Base-by-base conservation (phyloP, 805 yeast species). In the Ogataea pilisensis region DNA sequence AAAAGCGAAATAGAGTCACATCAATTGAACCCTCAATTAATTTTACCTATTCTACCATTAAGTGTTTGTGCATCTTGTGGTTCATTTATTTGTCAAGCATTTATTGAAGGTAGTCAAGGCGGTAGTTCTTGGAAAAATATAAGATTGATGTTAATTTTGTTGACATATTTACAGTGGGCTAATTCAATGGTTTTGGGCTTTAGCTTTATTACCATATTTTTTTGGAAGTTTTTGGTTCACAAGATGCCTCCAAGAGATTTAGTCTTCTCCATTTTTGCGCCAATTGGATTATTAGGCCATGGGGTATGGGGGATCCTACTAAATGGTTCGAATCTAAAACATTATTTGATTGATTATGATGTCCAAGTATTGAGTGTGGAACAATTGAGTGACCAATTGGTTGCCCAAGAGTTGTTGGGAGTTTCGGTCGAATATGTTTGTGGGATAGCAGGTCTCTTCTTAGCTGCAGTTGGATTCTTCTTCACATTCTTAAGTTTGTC, bases 201-300 rank as follows among this genome's bases (percentile, higher is more conserved):
- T 47, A 65, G 72, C 25, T 63, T 81, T 28, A 68, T 79, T 7
- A 68, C 78, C 9, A 63, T 84, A 2, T 78, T 79, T 58, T 60
- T 80, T 44, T 73, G 84, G 76, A 76, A 79, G 42, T 59, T 85
- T 27, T 60, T 80, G 26, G 62, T 78, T 3, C 65, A 72, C 57
- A 76, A 78, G 53, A 60, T 79, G 18, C 88, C 95, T 2, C 65
- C 73, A 2, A 71, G 75, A 42, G 63, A 59, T 14, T 50, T 55
- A 19, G 73, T 80, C 2, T 80, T 84, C 54, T 73, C 87, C 8
- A 61, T 79, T 36, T 85, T 86, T 55, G 71, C 85, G 41, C 87
- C 91, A 1, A 66, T 86, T 31, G 96, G 95, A 3, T 80, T 88
- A 34, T 59, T 84, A 50, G 95, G 95, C n/a, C 95, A 88, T 61